Base-by-base conservation (phyloP, 306 rosid species). In the Myrica gale region DNA sequence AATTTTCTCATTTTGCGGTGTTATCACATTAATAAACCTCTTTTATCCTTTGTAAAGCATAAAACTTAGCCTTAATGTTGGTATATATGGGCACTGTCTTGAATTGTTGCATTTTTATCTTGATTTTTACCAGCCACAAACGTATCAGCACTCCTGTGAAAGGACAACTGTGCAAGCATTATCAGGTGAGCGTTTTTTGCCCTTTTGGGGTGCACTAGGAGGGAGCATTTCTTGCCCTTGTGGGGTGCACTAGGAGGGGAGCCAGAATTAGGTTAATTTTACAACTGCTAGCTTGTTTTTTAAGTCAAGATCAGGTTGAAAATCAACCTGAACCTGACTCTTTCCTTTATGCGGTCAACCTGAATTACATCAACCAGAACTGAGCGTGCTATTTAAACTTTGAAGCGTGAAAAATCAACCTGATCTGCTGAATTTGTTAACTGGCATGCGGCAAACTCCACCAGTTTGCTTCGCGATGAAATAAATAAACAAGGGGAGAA, bases 141-240 rank as follows among this genome's bases (percentile, higher is more conserved):
- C 68, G 68, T 62, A 37, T 62, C 44, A 62, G 37, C 7, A 62
- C 68, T 32, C 68, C 68, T 39, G 68, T 62, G 44, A 62, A 62
- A 62, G 68, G 68, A 62, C 68, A 62, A 32, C 68, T 62, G 45
- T 62, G 68, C 68, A 62, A 62, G 46, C 68, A 62, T 62, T 15
- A 37, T 62, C 68, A 62, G 68, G 68, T 62, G 68, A 62, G 32
- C 9, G 13, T 20, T 21, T 15, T 5, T 7, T 21, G 13, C 15
- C 32, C 32, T 26, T 26, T 26, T 26, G 32, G 32, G 32, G 2
- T 26, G 32, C 32, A 26, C 32, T 26, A 26, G 32, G 32, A 57
- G 56, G 21, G 63, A 21, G 10, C 20, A 21, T 20, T 8, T 21
- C 16, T 57, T 21, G 41, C 21, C 21, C 41, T 57, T 21, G 37